phyloP scores from a whole-genome alignment of 2,329 filamentous ascomycete species.

The Fusarium austroafricanum region DNA sequence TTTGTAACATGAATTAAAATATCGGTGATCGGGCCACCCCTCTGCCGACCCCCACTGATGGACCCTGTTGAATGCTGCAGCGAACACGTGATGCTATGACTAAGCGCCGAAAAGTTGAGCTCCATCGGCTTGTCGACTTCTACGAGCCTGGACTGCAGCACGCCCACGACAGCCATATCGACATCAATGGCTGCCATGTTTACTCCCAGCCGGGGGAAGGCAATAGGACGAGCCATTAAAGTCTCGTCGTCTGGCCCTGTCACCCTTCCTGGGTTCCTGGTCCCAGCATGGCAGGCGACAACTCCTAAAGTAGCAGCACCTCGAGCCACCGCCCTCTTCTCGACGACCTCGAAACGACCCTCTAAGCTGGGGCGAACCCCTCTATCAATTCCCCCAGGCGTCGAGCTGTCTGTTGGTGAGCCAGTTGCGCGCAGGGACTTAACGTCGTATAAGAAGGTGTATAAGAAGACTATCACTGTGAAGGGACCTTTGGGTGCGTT shows the following conservation, averaged over 20 bases:
- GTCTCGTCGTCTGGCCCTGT: slow-evolving; percentile 60
- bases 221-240: slow-evolving; percentile 64
- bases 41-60: neutral
- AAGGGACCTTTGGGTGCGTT: slow-evolving; percentile 81
- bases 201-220: slow-evolving; percentile 70
- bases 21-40: slow-evolving; percentile 1
- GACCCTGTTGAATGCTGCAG: neutral
- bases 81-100: slow-evolving; percentile 50
- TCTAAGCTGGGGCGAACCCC: slow-evolving; percentile 90
- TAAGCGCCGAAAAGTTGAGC: slow-evolving; percentile 51
- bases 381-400: slow-evolving; percentile 84
- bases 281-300: slow-evolving; percentile 72
- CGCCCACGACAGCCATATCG: slow-evolving; percentile 37
- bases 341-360: slow-evolving; percentile 70
- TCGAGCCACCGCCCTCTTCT: slow-evolving; percentile 66
- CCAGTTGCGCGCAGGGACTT: slow-evolving; percentile 64
- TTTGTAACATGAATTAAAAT: neutral
- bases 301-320: slow-evolving; percentile 55
- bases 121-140: slow-evolving; percentile 29
- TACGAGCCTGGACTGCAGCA: slow-evolving; percentile 26
- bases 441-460: slow-evolving; percentile 70
- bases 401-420: slow-evolving; percentile 78
- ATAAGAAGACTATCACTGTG: slow-evolving; percentile 77
- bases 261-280: slow-evolving; percentile 77
- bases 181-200: slow-evolving; percentile 67